phyloP scores from a whole-genome alignment of 148 eudicot species.

The Bassia scoparia region DNA sequence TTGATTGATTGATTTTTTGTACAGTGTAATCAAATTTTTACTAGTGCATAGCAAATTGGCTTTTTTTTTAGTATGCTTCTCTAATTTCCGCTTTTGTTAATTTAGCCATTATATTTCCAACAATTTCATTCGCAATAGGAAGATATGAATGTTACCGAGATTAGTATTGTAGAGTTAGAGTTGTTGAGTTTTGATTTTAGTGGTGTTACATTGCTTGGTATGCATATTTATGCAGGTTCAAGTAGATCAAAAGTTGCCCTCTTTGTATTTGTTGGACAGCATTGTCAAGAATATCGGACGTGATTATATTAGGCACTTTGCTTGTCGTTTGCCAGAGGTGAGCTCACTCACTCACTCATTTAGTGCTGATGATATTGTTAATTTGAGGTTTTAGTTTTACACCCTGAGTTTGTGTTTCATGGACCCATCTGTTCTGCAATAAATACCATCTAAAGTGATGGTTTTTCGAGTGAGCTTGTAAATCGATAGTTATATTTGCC shows the following conservation, averaged over 20 bases:
- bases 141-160: background rate
- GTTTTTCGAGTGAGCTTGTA: background rate
- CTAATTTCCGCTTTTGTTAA: too few relatives aligned
- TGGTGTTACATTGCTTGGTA: constrained; percentile 24
- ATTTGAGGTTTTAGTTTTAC: background rate
- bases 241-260: constrained; percentile 80
- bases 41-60: constrained; percentile 23
- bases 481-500: background rate
- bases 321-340: constrained; percentile 81
- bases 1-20: constrained; percentile 21
- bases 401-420: background rate
- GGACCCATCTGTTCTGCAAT: background rate
- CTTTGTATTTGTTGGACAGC: constrained; percentile 93
- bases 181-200: background rate
- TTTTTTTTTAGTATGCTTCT: constrained; percentile 7
- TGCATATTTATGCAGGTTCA: constrained; percentile 60
- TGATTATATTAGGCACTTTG: constrained; percentile 66
- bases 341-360: too few relatives aligned
- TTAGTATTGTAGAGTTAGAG: background rate
- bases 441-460: background rate
- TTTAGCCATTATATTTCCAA: background rate
- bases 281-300: constrained; percentile 92
- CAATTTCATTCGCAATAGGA: background rate
- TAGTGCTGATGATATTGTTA: background rate
- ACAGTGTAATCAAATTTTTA: constrained; percentile 27